Conservation (phyloP, 2,329 filamentous ascomycete species). For the Beauveria caledonica region DNA sequence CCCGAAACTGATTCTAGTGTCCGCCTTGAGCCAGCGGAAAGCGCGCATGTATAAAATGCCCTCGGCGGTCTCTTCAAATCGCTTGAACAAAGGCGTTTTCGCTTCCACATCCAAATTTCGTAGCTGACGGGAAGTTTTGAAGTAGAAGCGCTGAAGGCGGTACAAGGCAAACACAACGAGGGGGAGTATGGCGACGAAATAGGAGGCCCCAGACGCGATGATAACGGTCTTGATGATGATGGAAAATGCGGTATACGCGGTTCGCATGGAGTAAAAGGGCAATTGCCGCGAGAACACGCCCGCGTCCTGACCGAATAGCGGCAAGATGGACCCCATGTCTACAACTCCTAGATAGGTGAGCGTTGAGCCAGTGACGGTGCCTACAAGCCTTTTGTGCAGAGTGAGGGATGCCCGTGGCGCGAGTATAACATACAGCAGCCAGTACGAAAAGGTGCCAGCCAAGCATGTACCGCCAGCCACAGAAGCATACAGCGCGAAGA, state of each 20-base stretch:
- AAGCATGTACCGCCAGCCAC: neutral
- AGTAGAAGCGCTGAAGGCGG: constrained; percentile 23
- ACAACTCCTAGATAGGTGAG: neutral
- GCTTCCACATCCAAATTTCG: constrained; percentile 23
- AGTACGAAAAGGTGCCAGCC: neutral
- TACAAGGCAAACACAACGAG: constrained; percentile 18
- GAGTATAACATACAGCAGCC: neutral
- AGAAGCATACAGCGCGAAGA: neutral
- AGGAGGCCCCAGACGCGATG: neutral
- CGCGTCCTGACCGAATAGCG: constrained; percentile 2
- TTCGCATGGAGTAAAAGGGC: neutral
- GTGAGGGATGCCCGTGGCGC: constrained; percentile 3
- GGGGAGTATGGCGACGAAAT: constrained; percentile 32
- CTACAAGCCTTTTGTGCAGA: neutral
- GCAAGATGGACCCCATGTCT: constrained; percentile 1
- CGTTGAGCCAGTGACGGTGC: neutral
- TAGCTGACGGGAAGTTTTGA: constrained; percentile 24
- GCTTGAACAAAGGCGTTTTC: constrained; percentile 22
- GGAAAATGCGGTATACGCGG: neutral
- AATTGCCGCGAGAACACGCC: neutral
- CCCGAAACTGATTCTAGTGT: constrained; percentile 14
- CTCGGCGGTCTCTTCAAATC: constrained; percentile 20
- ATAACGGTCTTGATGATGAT: constrained; percentile 1
- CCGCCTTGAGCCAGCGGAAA: constrained; percentile 21
- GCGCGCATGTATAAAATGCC: constrained; percentile 26